Conservation (phyloP, 768 basidiomycete genomes). For the Leccinum aurantiacum region DNA sequence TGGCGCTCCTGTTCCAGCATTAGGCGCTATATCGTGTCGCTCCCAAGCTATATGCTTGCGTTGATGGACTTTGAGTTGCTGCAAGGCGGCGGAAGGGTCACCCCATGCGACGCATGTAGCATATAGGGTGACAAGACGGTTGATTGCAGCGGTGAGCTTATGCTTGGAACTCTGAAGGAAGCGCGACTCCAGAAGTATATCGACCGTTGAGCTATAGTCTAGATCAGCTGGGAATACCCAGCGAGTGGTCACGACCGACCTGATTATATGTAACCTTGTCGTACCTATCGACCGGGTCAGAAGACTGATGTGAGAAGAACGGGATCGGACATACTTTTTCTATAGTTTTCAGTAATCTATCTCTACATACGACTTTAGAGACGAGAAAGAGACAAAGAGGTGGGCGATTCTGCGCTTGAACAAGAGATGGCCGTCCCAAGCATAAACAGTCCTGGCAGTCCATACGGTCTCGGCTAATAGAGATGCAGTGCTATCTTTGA, state of each 20-base stretch:
- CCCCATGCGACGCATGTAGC: constrained; percentile 81
- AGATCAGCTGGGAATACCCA: not conserved
- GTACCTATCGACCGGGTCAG: constrained; percentile 7
- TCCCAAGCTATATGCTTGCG: constrained; percentile 97
- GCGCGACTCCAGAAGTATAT: no score
- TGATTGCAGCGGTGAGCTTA: constrained; percentile 55
- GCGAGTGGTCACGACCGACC: no score
- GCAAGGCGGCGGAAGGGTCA: constrained; percentile 65
- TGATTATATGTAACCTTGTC: no score
- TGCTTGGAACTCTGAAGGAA: constrained; percentile 68
- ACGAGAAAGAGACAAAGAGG: constrained; percentile 73
- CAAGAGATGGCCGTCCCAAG: no score
- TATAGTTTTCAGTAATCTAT: constrained; percentile 84
- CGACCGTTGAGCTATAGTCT: constrained; percentile 45
- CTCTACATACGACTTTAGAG: constrained; percentile 84
- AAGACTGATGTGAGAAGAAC: not conserved
- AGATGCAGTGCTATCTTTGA: no score
- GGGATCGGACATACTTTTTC: constrained; percentile 60
- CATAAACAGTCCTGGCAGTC: no score
- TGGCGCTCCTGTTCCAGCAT: constrained; percentile 85
- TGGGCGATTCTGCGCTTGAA: constrained; percentile 6
- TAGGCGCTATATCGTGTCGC: constrained; percentile 67
- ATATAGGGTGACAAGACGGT: constrained; percentile 68
- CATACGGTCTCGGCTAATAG: no score
- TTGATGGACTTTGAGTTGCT: constrained; percentile 83